Evolutionary conservation across 2,329 filamentous ascomycete genomes (phyloP), one percentile per base, ranked within the genome.

Genomic region (Claviceps digitariae): DNA sequence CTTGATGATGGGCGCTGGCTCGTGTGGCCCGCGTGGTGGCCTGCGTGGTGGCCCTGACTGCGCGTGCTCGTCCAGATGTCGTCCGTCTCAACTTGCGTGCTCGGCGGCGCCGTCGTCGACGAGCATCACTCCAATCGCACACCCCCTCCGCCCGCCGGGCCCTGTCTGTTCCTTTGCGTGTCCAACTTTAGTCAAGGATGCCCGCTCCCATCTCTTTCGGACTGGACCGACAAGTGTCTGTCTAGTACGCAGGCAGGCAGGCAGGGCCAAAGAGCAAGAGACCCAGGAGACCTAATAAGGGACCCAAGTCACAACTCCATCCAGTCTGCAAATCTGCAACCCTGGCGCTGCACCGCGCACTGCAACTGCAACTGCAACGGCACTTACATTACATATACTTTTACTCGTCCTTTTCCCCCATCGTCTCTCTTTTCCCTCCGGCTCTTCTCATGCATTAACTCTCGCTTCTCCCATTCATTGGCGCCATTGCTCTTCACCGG

Each of bases 401-500:
- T 49, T 52, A 49, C 38, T 54, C 52, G 52, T 36, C 54, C 54
- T 55, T 45, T 50, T 52, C 54, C 48, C 54, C 47, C 54, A 23
- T 54, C 45, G 15, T 21, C 23, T 49, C 12, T 21, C 45, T 27
- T 29, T 12, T 50, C 15, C 15, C 20, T 43, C 36, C 21, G 20
- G 29, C 27, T 23, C 54, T 51, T 48, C 40, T 50, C 38, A 51
- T 45, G 52, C 47, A 41, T 56, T 31, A 36, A 54, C 25, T 52
- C 47, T 54, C 50, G 46, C 55, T 52, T 51, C 44, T 49, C 66
- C 68, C 69, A 38, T 38, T 52, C 68, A 70, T 78, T 77, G 72
- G 76, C 74, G 75, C 70, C 69, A 74, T 69, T 79, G 76, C 76
- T 76, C 77, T 66, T 52, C 51, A 38, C 50, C 53, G 56, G 50